Conservation (phyloP, 192 early-diverging fungal species). For the Phlyctochytrium bullatum region DNA sequence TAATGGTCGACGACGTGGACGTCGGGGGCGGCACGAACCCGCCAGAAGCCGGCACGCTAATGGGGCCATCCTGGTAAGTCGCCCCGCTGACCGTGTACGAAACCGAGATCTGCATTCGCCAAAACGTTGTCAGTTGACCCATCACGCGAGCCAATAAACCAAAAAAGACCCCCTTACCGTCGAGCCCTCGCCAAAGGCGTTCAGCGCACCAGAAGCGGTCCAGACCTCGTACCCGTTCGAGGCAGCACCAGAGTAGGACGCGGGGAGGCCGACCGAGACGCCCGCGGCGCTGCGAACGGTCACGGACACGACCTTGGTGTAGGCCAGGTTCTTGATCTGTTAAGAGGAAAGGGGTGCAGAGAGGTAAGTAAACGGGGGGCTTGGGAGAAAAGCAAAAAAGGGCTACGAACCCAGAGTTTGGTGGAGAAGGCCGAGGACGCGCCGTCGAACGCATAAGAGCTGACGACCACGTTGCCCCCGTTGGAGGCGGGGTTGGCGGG, state of each 20-base stretch:
- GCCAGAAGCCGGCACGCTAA: background rate
- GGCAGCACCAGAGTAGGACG: background rate
- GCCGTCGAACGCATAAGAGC: background rate
- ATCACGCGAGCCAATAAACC: too few relatives aligned
- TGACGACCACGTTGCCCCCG: background rate
- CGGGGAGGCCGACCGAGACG: background rate
- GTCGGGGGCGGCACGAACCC: background rate
- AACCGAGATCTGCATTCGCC: background rate
- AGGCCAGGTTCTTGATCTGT: background rate
- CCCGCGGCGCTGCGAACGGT: background rate
- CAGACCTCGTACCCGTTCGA: background rate
- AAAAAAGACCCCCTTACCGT: too few relatives aligned
- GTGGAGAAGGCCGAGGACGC: background rate
- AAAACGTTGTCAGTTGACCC: slow-evolving; percentile 1
- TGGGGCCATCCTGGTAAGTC: background rate
- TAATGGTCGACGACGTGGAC: background rate
- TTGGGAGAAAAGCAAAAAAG: too few relatives aligned
- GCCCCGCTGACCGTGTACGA: background rate
- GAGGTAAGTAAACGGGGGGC: too few relatives aligned
- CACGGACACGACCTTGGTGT: background rate
- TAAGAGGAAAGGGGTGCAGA: too few relatives aligned
- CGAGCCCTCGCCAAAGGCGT: background rate
- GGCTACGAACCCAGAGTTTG: too few relatives aligned
- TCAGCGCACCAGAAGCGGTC: background rate
- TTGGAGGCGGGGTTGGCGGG: background rate